A percentile compares a stretch with the other conserved stretches of the same genome.
These are phyloP conservation scores for Bisporella sp. DNA, from an alignment of 2,329 filamentous ascomycete genomes.

Conservation along the genomic window DNA sequence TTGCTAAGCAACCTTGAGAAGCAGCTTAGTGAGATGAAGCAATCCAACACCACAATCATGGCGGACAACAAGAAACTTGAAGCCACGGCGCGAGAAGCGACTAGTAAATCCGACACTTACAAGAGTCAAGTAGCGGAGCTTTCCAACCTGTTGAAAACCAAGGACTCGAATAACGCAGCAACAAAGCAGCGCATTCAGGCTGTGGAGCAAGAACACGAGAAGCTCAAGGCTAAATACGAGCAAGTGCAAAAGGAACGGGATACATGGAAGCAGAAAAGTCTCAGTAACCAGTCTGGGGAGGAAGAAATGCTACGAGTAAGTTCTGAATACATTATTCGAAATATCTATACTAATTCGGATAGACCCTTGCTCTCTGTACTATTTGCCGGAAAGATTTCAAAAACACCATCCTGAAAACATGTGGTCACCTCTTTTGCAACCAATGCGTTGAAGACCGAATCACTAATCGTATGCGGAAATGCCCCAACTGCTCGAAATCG, in stretches of 20 bases:
- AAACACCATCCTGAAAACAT: conserved; percentile 87
- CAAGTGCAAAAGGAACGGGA: conserved; percentile 78
- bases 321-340: conserved; percentile 19
- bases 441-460: conserved; percentile 86
- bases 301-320: conserved; percentile 82
- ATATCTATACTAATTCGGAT: conserved; percentile 27
- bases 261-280: conserved; percentile 74
- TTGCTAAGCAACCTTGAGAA: conserved; percentile 83
- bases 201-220: conserved; percentile 71
- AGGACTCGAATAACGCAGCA: conserved; percentile 54
- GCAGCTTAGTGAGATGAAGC: conserved; percentile 76
- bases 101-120: conserved; percentile 62
- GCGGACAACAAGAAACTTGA: conserved; percentile 72
- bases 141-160: conserved; percentile 64
- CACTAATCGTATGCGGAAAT: conserved; percentile 86
- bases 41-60: conserved; percentile 64
- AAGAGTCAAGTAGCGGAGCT: conserved; percentile 72
- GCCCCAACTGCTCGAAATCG: conserved; percentile 84
- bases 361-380: conserved; percentile 78
- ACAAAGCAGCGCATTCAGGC: conserved; percentile 51
- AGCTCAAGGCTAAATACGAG: conserved; percentile 68
- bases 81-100: conserved; percentile 61
- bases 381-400: conserved; percentile 93
- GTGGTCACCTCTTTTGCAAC: conserved; percentile 91
- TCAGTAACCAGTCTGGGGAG: conserved; percentile 74